Conservation (phyloP, 2,329 filamentous ascomycete genomes). For the Epichloe festucae region DNA sequence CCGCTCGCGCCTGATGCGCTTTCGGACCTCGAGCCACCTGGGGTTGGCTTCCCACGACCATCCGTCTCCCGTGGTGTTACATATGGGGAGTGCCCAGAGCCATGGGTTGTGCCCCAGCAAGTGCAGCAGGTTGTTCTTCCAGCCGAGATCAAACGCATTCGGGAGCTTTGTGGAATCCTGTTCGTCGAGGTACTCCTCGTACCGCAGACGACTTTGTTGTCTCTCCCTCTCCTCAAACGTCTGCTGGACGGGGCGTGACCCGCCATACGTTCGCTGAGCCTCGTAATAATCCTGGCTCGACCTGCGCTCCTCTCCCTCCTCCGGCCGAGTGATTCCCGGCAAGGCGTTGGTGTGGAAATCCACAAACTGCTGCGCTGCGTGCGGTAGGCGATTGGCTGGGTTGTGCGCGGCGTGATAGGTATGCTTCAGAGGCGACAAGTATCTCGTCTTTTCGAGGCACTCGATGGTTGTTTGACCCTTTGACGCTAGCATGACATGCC, state of each 20-base stretch:
- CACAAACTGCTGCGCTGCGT: constrained; percentile 57
- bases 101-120: constrained; percentile 63
- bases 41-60: constrained; percentile 86
- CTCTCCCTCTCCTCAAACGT: constrained; percentile 44
- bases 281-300: constrained; percentile 9
- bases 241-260: constrained; percentile 28
- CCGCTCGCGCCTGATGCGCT: constrained; percentile 45
- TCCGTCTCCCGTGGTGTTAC: constrained; percentile 79
- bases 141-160: constrained; percentile 86
- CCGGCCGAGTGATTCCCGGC: constrained; percentile 65
- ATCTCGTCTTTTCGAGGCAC: constrained; percentile 88
- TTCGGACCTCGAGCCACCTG: constrained; percentile 61
- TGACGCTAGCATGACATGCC: constrained; percentile 75
- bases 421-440: constrained; percentile 65
- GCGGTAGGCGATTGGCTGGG: constrained; percentile 33
- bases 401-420: constrained; percentile 52
- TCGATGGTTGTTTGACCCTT: constrained; percentile 89
- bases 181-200: constrained; percentile 73
- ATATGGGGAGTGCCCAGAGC: constrained; percentile 70
- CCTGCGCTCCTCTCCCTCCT: constrained; percentile 61
- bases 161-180: constrained; percentile 78
- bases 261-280: constrained; percentile 13
- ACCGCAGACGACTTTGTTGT: constrained; percentile 39
- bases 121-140: constrained; percentile 64
- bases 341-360: constrained; percentile 74